Percentiles rank a stretch among this genome's conserved stretches.
Evolutionary conservation across 2,329 filamentous ascomycete genomes (phyloP).

Genomic region (Magnaporthiopsis poae): DNA sequence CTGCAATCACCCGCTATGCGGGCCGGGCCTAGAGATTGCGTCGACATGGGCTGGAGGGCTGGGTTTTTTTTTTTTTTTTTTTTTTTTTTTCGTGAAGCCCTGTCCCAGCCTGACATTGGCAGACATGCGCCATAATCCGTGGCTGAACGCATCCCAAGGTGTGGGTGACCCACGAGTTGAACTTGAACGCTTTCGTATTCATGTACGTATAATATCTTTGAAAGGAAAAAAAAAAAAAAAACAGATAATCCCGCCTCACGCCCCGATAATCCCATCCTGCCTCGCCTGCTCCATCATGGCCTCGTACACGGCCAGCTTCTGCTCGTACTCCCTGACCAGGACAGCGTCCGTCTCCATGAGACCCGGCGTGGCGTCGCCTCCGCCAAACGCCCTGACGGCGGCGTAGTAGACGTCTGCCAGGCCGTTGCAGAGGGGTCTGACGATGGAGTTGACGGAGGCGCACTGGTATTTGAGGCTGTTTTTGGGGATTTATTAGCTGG

Average conservation of each 20-base stretch:
- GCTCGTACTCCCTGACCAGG: conserved; percentile 23
- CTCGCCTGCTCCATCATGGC: conserved; percentile 25
- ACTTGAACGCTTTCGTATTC: too few species aligned
- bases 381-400: conserved; percentile 28
- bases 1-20: too few species aligned
- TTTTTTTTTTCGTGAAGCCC: too few species aligned
- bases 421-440: conserved; percentile 19
- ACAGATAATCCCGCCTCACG: not conserved
- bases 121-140: too few species aligned
- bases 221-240: not conserved
- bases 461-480: conserved; percentile 29
- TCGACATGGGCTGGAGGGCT: too few species aligned
- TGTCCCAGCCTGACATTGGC: too few species aligned
- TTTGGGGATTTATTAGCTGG: not conserved
- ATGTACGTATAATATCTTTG: too few species aligned
- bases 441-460: conserved; percentile 11
- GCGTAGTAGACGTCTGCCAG: conserved; percentile 32
- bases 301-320: conserved; percentile 26
- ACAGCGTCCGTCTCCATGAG: conserved; percentile 18
- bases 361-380: conserved; percentile 20
- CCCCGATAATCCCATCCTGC: not conserved
- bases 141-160: too few species aligned
- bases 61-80: too few species aligned
- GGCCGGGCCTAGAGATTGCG: too few species aligned
- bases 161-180: too few species aligned